phyloP scores from a whole-genome alignment of 768 basidiomycete genomes.

The Lenzites betulinus region DNA sequence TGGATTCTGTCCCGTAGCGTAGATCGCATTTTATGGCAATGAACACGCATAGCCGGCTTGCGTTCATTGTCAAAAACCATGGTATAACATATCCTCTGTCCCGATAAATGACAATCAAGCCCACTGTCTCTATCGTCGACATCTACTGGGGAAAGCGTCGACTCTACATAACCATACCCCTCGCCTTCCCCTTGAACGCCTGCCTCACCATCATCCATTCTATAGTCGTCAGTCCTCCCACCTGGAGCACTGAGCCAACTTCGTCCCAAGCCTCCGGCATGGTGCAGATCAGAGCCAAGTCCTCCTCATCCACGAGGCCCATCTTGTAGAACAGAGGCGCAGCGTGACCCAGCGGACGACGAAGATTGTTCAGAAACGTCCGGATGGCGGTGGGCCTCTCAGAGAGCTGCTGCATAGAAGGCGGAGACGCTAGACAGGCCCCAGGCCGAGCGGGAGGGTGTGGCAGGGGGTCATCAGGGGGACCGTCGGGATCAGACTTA shows the following conservation, averaged over 20 bases:
- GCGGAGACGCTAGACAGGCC: not conserved
- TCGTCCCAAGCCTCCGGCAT: slow-evolving; percentile 20
- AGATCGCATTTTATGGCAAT: too few species aligned
- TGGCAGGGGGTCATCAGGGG: not conserved
- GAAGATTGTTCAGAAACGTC: slow-evolving; percentile 9
- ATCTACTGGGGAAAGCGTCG: not conserved
- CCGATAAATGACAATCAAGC: too few species aligned
- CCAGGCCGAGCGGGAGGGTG: not conserved
- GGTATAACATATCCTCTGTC: too few species aligned
- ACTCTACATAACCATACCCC: not conserved
- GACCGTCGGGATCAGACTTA: slow-evolving; percentile 8
- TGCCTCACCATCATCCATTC: slow-evolving; percentile 23
- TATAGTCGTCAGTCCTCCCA: slow-evolving; percentile 11
- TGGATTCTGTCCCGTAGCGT: too few species aligned
- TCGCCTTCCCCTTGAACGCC: slow-evolving; percentile 12
- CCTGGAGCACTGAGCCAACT: slow-evolving; percentile 8
- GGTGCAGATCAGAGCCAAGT: slow-evolving; percentile 14
- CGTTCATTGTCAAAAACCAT: too few species aligned
- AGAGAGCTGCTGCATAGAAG: not conserved
- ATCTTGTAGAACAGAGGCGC: slow-evolving; percentile 12
- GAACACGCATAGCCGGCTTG: too few species aligned
- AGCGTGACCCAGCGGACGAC: slow-evolving; percentile 10
- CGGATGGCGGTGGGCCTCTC: not conserved
- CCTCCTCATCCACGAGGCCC: slow-evolving; percentile 13
- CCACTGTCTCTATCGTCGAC: not conserved